Evolutionary conservation across 2,329 filamentous ascomycete genomes (phyloP).

Genomic region (Arachnomyces sp.): DNA sequence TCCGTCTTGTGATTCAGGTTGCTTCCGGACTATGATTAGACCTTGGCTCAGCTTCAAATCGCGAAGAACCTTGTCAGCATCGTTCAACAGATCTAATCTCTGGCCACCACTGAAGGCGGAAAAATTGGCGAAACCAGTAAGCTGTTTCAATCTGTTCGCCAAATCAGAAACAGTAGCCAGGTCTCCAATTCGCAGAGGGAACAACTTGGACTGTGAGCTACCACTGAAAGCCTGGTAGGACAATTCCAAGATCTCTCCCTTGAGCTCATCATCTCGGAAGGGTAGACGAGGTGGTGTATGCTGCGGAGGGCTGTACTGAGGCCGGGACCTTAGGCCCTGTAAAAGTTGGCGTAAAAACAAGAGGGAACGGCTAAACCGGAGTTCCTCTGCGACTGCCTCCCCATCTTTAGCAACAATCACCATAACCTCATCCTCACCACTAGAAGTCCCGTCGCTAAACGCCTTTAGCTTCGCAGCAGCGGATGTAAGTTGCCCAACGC

Average conservation of each 20-base stretch:
- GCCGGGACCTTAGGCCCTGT: slow-evolving; percentile 41
- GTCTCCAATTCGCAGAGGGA: slow-evolving; percentile 56
- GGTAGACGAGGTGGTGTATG: slow-evolving; percentile 53
- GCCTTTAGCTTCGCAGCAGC: slow-evolving; percentile 52
- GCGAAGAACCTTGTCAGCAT: slow-evolving; percentile 53
- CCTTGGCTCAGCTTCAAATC: slow-evolving; percentile 57
- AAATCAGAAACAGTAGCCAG: slow-evolving; percentile 64
- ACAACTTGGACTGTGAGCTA: slow-evolving; percentile 50
- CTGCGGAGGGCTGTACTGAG: slow-evolving; percentile 53
- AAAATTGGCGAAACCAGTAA: slow-evolving; percentile 69
- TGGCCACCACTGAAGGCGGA: slow-evolving; percentile 63
- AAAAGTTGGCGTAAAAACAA: slow-evolving; percentile 61
- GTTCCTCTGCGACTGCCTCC: slow-evolving; percentile 48
- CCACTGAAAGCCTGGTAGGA: slow-evolving; percentile 68
- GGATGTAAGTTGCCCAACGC: slow-evolving; percentile 59
- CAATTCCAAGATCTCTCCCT: slow-evolving; percentile 58
- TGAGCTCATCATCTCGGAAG: slow-evolving; percentile 43
- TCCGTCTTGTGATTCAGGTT: slow-evolving; percentile 40
- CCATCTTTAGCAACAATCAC: slow-evolving; percentile 41
- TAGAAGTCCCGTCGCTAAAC: slow-evolving; percentile 36
- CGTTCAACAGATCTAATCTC: slow-evolving; percentile 53
- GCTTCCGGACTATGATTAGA: slow-evolving; percentile 55
- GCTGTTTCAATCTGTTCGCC: slow-evolving; percentile 56
- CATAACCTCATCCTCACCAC: slow-evolving; percentile 47
- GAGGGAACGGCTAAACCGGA: slow-evolving; percentile 60